These are phyloP conservation scores for Hypoxylon lenormandii DNA, from an alignment of 495 filamentous ascomycete genomes.

Conservation along the genomic window DNA sequence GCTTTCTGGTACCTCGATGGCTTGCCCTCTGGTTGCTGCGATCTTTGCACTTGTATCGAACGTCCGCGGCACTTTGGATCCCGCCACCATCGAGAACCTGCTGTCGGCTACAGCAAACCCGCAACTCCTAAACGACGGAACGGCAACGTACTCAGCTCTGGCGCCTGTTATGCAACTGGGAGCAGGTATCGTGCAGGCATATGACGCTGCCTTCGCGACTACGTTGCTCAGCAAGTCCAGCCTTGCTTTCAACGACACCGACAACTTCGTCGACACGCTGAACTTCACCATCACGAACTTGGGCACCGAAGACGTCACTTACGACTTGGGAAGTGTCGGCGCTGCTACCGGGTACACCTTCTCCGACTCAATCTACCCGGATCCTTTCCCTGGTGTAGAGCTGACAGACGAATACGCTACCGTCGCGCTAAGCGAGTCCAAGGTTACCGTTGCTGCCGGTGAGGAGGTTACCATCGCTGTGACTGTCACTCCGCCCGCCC, in stretches of 20 bases:
- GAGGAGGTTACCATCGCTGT: constrained; percentile 57
- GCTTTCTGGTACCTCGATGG: constrained; percentile 71
- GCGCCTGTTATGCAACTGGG: constrained; percentile 70
- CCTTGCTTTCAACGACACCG: constrained; percentile 70
- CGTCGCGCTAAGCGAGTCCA: constrained; percentile 47
- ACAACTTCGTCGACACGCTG: constrained; percentile 60
- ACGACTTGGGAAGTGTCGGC: constrained; percentile 58
- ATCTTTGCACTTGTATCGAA: constrained; percentile 66
- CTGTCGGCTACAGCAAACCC: constrained; percentile 61
- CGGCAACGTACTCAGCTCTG: constrained; percentile 53
- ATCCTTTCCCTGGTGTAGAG: constrained; percentile 55
- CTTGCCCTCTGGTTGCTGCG: constrained; percentile 67
- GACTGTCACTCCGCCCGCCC: constrained; percentile 56
- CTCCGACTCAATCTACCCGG: constrained; percentile 49
- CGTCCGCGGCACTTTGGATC: constrained; percentile 62
- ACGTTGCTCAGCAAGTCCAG: constrained; percentile 65
- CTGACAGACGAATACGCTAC: constrained; percentile 54
- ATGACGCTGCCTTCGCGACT: constrained; percentile 66
- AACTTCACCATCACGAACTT: constrained; percentile 67
- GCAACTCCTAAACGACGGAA: constrained; percentile 63
- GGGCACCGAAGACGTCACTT: constrained; percentile 59
- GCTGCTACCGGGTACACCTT: constrained; percentile 63
- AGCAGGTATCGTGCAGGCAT: constrained; percentile 67
- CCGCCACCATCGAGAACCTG: constrained; percentile 60
- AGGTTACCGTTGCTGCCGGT: constrained; percentile 55